Evolutionary conservation across 2,329 filamentous ascomycete genomes (phyloP), one percentile per base, ranked within the genome.

Genomic region (Parastagonospora avenae): DNA sequence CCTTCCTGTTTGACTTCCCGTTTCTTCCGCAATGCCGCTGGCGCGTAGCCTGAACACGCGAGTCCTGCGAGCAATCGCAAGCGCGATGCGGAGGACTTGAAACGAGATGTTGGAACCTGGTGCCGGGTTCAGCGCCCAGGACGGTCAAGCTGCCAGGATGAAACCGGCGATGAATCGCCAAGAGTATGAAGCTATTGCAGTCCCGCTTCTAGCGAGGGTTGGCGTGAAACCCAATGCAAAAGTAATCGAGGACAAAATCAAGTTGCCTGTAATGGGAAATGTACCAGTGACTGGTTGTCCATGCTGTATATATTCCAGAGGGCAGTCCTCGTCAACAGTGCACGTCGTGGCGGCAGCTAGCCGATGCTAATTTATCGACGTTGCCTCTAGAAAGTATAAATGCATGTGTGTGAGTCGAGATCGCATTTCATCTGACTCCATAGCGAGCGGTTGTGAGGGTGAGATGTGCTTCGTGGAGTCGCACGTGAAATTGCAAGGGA

Each of bases 161-260:
- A 71, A 69, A 71, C 68, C 36, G 42, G 42, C 38, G 57, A 42
- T 71, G 66, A 67, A 63, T 64, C 64, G 64, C 63, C 59, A 66
- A 63, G 62, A 62, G 64, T 69, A 55, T 61, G 61, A 70, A 48
- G 57, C 63, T 62, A 65, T 42, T 50, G 43, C 42, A 19, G 45
- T 44, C 52, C 46, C 60, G 50, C 57, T 30, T 46, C 48, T 59
- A 63, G 59, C 60, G 62, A 60, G 36, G 38, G 19, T 57, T 52
- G 46, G 52, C 33, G 42, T 66, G 61, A 64, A 65, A 65, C 62
- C 30, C 52, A 62, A 59, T 58, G 40, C 54, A 54, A 52, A 65
- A 59, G 52, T 57, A 30, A 45, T 16, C 38, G 30, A 10, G 28
- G 37, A 27, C 16, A 37, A 5, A 24, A 24, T 24, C 19, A 3